phyloP scores from a whole-genome alignment of 2,329 filamentous ascomycete genomes.

The Diplodia mutila region DNA sequence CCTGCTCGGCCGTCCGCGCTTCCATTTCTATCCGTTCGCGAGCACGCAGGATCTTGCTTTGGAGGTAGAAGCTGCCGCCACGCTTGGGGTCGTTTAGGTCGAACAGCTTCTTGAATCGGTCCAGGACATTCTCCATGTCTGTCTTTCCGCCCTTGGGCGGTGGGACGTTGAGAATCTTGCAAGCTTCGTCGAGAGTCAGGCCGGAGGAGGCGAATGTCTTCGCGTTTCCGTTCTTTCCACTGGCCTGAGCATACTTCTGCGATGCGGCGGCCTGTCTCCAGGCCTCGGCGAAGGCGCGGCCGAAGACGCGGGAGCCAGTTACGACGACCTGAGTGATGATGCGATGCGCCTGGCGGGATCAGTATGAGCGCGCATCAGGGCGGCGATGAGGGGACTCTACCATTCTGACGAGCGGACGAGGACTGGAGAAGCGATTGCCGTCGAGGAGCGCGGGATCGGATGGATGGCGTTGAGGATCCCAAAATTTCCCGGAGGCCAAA shows the following conservation, averaged over 20 bases:
- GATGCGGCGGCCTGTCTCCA: constrained; percentile 94
- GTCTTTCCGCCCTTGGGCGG: constrained; percentile 78
- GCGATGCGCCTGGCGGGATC: constrained; percentile 74
- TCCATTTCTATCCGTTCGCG: constrained; percentile 92
- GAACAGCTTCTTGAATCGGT: constrained; percentile 91
- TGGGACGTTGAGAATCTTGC: constrained; percentile 94
- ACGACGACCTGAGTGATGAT: constrained; percentile 92
- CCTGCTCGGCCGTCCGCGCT: constrained; percentile 71
- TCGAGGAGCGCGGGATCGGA: constrained; percentile 8
- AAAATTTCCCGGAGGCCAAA: constrained; percentile 25
- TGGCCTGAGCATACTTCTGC: constrained; percentile 76
- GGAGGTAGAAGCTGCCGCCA: constrained; percentile 95
- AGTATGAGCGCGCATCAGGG: constrained; percentile 27
- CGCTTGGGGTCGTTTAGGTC: constrained; percentile 94
- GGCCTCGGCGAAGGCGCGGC: constrained; percentile 89
- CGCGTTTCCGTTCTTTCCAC: constrained; percentile 61
- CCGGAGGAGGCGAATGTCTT: constrained; percentile 67
- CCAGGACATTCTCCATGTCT: constrained; percentile 77
- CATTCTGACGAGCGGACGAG: constrained; percentile 5
- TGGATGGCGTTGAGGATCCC: constrained; percentile 19
- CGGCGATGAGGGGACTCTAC: neutral
- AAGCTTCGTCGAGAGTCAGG: constrained; percentile 93
- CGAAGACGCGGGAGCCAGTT: constrained; percentile 87
- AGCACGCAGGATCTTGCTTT: constrained; percentile 93
- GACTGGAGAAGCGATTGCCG: neutral